A percentile compares a stretch with the other conserved stretches of the same genome.
Conservation (phyloP, 805 yeast genomes). For the Kluyveromyces nonfermentans region DNA sequence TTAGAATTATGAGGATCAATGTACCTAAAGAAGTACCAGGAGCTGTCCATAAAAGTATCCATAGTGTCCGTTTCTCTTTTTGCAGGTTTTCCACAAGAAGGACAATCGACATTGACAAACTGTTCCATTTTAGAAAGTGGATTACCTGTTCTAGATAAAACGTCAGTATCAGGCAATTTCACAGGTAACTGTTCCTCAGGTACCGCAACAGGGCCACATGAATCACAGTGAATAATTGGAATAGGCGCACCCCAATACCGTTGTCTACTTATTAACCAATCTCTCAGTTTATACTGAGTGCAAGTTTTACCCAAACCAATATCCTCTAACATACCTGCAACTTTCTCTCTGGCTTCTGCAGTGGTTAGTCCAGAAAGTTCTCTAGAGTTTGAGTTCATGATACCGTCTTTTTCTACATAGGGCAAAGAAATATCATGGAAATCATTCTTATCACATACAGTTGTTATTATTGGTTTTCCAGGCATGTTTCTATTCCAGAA, state of each 20-base stretch:
- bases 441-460: slow-evolving; percentile 37
- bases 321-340: slow-evolving; percentile 35
- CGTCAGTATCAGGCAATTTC: slow-evolving; percentile 51
- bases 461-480: slow-evolving; percentile 30
- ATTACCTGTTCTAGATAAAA: slow-evolving; percentile 43
- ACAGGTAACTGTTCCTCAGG: slow-evolving; percentile 86
- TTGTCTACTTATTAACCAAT: slow-evolving; percentile 93
- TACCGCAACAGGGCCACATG: slow-evolving; percentile 87
- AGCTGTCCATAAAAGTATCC: slow-evolving; percentile 97
- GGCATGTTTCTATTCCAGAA: slow-evolving; percentile 69
- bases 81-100: slow-evolving; percentile 65
- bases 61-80: slow-evolving; percentile 92
- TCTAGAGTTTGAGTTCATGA: slow-evolving; percentile 39
- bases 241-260: slow-evolving; percentile 99
- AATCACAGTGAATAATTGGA: slow-evolving; percentile 80
- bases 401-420: slow-evolving; percentile 36
- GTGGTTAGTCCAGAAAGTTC: slow-evolving; percentile 41
- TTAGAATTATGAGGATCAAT: slow-evolving; percentile 57
- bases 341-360: slow-evolving; percentile 41
- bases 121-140: slow-evolving; percentile 61
- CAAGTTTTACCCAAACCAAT: slow-evolving; percentile 37
- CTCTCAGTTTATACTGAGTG: slow-evolving; percentile 61
- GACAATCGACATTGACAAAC: slow-evolving; percentile 70
- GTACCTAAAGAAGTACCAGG: slow-evolving; percentile 91
- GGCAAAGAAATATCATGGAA: slow-evolving; percentile 20